phyloP scores from a whole-genome alignment of 192 early-diverging fungal species.

The Rhizophagus prolifer region DNA sequence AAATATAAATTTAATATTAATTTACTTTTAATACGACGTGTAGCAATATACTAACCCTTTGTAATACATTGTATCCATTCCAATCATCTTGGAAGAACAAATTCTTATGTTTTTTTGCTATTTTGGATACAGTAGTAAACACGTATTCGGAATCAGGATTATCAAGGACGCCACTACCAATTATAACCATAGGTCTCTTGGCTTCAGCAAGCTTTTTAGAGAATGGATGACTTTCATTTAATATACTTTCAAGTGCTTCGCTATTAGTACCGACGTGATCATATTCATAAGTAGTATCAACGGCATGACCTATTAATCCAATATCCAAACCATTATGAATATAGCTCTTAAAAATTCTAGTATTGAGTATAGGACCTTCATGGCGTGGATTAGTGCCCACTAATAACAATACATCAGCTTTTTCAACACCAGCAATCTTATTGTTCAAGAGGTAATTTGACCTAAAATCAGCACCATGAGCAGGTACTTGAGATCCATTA shows the following conservation, averaged over 20 bases:
- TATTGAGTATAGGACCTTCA: conserved; percentile 94
- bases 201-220: conserved; percentile 72
- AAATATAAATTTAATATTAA: not conserved
- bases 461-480: conserved; percentile 75
- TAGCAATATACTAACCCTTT: conserved; percentile 59
- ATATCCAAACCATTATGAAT: conserved; percentile 77
- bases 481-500: conserved; percentile 49
- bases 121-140: conserved; percentile 71
- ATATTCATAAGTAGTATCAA: conserved; percentile 89
- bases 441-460: conserved; percentile 87
- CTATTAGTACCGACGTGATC: conserved; percentile 73
- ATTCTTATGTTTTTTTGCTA: conserved; percentile 67
- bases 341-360: conserved; percentile 92
- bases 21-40: not conserved
- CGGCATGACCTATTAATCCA: conserved; percentile 76
- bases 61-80: conserved; percentile 92
- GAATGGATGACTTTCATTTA: conserved; percentile 72
- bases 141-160: conserved; percentile 71
- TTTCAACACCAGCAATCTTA: conserved; percentile 84
- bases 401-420: conserved; percentile 88
- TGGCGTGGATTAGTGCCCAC: conserved; percentile 95
- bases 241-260: conserved; percentile 65
- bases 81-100: conserved; percentile 73
- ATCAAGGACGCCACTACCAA: conserved; percentile 81
- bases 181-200: conserved; percentile 87